phyloP scores from a whole-genome alignment of 2,329 filamentous ascomycete species.

The Nothophaeocryptopus gaeumannii region DNA sequence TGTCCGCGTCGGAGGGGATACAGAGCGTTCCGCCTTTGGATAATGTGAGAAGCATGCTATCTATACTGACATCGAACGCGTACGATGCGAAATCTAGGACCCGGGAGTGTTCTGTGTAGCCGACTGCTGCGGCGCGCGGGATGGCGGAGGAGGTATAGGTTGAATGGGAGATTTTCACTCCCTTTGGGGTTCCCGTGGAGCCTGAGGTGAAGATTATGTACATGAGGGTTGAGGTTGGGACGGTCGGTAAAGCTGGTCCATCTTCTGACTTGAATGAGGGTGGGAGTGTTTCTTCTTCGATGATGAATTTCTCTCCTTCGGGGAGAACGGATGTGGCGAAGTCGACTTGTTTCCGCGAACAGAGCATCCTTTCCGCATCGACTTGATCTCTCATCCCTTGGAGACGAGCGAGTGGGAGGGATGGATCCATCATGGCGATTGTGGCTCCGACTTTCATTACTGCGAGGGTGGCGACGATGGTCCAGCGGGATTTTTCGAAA shows the following conservation, averaged over 20 bases:
- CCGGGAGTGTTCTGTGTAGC: conserved; percentile 4
- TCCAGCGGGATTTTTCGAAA: conserved; percentile 32
- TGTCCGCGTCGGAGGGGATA: conserved; percentile 17
- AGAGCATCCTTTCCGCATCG: conserved; percentile 18
- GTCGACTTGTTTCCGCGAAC: conserved; percentile 1
- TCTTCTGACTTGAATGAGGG: too few species aligned
- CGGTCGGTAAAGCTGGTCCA: neutral
- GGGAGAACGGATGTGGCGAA: neutral
- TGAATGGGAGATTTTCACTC: conserved; percentile 11
- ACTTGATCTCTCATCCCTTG: conserved; percentile 29
- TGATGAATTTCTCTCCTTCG: neutral
- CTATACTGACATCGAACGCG: conserved; percentile 22
- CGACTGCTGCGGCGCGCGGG: conserved; percentile 5
- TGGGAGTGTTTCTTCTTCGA: neutral
- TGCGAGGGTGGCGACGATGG: conserved; percentile 26
- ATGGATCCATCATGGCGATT: conserved; percentile 22
- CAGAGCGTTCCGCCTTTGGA: conserved; percentile 23
- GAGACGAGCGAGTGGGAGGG: conserved; percentile 26
- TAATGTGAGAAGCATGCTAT: conserved; percentile 8
- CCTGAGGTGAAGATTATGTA: conserved; percentile 44
- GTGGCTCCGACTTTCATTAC: conserved; percentile 32
- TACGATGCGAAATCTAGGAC: conserved; percentile 25
- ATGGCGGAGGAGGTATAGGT: conserved; percentile 6
- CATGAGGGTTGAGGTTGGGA: neutral
- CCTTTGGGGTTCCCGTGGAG: conserved; percentile 42